These are phyloP conservation scores for Alternaria atra DNA, from an alignment of 2,329 filamentous ascomycete genomes.

Conservation along the genomic window DNA sequence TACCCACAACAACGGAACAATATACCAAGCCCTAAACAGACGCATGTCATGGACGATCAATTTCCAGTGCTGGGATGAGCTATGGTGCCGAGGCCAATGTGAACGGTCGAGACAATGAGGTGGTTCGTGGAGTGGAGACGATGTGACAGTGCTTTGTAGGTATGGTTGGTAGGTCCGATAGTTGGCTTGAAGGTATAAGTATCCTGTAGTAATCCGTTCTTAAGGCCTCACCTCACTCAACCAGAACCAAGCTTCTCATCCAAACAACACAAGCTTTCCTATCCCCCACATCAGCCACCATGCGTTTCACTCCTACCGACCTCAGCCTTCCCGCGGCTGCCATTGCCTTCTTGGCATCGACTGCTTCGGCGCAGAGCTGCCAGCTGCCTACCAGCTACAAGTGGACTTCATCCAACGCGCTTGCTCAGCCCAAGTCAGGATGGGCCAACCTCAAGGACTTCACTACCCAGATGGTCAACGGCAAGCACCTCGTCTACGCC, in stretches of 20 bases:
- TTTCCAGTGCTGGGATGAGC: conserved; percentile 9
- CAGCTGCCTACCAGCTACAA: conserved; percentile 63
- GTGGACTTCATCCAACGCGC: conserved; percentile 63
- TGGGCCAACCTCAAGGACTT: conserved; percentile 72
- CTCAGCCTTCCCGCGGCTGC: conserved; percentile 14
- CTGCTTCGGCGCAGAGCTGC: conserved; percentile 50
- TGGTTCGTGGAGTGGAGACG: neutral
- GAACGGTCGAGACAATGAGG: neutral
- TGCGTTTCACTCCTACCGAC: conserved; percentile 17
- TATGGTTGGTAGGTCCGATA: conserved; percentile 1
- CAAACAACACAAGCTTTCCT: conserved; percentile 4
- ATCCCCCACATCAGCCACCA: conserved; percentile 4
- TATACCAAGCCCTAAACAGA: conserved; percentile 7
- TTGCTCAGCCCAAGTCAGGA: conserved; percentile 63
- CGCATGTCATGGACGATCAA: conserved; percentile 9
- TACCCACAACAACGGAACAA: conserved; percentile 15
- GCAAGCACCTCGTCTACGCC: conserved; percentile 68
- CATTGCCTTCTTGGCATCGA: conserved; percentile 22
- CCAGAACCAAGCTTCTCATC: conserved; percentile 1
- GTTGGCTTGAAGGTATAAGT: conserved; percentile 10
- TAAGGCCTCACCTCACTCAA: neutral
- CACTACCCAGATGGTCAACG: conserved; percentile 64
- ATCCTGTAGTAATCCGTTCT: conserved; percentile 3
- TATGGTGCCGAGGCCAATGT: neutral
- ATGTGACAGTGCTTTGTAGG: neutral